Evolutionary conservation across 148 eudicot species (phyloP).

Genomic region (Persicaria maculosa): DNA sequence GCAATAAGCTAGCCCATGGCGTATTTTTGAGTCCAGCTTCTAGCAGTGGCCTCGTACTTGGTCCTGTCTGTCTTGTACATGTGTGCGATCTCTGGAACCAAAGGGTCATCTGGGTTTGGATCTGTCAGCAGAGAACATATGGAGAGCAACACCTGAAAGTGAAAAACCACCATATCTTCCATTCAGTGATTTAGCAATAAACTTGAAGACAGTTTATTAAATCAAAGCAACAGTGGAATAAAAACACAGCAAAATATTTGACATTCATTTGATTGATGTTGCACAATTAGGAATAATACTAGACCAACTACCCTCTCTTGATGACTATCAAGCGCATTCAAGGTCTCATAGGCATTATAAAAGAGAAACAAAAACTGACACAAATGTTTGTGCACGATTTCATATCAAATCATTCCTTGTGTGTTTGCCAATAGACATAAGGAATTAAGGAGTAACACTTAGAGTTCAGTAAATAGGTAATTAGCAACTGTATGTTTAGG

Average conservation of each 20-base stretch:
- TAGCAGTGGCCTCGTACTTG: constrained; percentile 37
- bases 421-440: too few species aligned
- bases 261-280: too few species aligned
- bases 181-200: too few species aligned
- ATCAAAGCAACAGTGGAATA: too few species aligned
- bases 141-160: constrained; percentile 34
- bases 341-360: neutral
- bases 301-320: too few species aligned
- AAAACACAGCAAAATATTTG: too few species aligned
- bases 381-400: neutral
- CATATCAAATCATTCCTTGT: neutral
- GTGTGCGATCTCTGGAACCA: constrained; percentile 46
- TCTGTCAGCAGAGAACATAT: constrained; percentile 42
- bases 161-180: neutral
- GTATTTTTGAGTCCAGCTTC: constrained; percentile 26
- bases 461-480: neutral
- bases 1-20: constrained; percentile 30
- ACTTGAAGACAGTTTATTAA: too few species aligned
- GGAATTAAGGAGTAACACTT: too few species aligned
- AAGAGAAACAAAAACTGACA: neutral
- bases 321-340: neutral
- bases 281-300: too few species aligned
- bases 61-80: constrained; percentile 41
- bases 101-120: constrained; percentile 44
- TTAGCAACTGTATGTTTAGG: neutral